A percentile compares a stretch with the other conserved stretches of the same genome.
phyloP scores from a whole-genome alignment of 1,284 basidiomycete genomes.

The Ustilago shanxiensis region DNA sequence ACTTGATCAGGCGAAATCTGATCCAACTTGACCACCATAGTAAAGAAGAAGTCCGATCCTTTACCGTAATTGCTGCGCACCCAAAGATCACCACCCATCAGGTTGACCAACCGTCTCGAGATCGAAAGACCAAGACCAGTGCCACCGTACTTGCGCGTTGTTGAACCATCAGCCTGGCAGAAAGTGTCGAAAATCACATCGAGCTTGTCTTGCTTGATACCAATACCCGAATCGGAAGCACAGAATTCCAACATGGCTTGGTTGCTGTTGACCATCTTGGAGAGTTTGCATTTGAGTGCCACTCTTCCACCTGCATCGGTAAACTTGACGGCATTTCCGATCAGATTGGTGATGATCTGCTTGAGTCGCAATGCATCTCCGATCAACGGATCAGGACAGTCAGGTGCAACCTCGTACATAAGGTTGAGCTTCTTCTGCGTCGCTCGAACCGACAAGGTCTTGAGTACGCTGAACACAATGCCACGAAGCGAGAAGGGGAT shows the following conservation, averaged over 20 bases:
- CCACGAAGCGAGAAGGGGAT: constrained; percentile 97
- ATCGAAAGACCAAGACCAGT: constrained; percentile 88
- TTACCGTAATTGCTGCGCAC: constrained; percentile 89
- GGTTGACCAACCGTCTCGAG: constrained; percentile 85
- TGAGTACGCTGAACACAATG: constrained; percentile 96
- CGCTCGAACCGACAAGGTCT: constrained; percentile 96
- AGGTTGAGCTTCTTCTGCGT: constrained; percentile 97
- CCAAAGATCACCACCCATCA: constrained; percentile 99
- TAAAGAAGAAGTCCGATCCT: constrained; percentile 97
- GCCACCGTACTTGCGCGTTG: constrained; percentile 86
- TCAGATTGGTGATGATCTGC: constrained; percentile 69
- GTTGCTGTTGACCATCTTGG: constrained; percentile 77
- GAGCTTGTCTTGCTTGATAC: constrained; percentile 98
- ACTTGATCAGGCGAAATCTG: constrained; percentile 61
- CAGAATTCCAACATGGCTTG: constrained; percentile 93
- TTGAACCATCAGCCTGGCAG: constrained; percentile 90
- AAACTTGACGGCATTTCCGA: constrained; percentile 75
- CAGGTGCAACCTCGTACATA: constrained; percentile 94
- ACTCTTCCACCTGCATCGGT: constrained; percentile 89
- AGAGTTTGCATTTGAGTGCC: constrained; percentile 84
- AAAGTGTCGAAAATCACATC: constrained; percentile 99
- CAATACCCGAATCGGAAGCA: constrained; percentile 97
- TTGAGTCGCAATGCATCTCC: constrained; percentile 87
- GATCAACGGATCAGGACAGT: constrained; percentile 95
- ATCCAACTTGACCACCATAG: constrained; percentile 74